Conservation (phyloP, 2,329 filamentous ascomycete species). For the Fusarium graminum region DNA sequence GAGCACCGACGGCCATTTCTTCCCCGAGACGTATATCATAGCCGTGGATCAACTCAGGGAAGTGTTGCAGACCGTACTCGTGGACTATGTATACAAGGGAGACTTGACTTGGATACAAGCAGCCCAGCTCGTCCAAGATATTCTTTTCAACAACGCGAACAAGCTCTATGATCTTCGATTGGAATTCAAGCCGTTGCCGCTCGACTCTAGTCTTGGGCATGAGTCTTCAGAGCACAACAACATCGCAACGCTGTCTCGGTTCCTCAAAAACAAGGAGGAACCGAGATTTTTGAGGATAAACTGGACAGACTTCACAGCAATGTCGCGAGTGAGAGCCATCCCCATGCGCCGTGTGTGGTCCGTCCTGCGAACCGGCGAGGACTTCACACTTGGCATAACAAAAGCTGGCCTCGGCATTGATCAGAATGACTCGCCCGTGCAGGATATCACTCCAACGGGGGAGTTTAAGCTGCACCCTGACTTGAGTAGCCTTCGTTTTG, state of each 20-base stretch:
- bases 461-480: conserved; percentile 77
- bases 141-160: conserved; percentile 84
- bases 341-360: conserved; percentile 70
- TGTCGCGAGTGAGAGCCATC: conserved; percentile 74
- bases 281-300: conserved; percentile 79
- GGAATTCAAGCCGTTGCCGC: conserved; percentile 51
- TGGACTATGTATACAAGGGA: conserved; percentile 73
- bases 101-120: conserved; percentile 74
- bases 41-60: conserved; percentile 79
- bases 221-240: conserved; percentile 17
- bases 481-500: conserved; percentile 69
- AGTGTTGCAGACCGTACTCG: conserved; percentile 75
- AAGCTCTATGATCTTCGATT: conserved; percentile 75
- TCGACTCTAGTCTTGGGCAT: conserved; percentile 9
- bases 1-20: conserved; percentile 84
- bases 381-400: conserved; percentile 70
- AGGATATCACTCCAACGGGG: conserved; percentile 69
- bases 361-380: conserved; percentile 59
- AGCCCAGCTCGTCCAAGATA: conserved; percentile 71
- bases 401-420: conserved; percentile 74
- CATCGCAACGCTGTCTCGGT: conserved; percentile 33
- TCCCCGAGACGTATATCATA: conserved; percentile 82
- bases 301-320: conserved; percentile 84
- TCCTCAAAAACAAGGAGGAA: conserved; percentile 63
- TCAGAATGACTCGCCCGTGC: conserved; percentile 72